Conservation (phyloP, 495 filamentous ascomycete genomes). For the Neurospora hispaniola region DNA sequence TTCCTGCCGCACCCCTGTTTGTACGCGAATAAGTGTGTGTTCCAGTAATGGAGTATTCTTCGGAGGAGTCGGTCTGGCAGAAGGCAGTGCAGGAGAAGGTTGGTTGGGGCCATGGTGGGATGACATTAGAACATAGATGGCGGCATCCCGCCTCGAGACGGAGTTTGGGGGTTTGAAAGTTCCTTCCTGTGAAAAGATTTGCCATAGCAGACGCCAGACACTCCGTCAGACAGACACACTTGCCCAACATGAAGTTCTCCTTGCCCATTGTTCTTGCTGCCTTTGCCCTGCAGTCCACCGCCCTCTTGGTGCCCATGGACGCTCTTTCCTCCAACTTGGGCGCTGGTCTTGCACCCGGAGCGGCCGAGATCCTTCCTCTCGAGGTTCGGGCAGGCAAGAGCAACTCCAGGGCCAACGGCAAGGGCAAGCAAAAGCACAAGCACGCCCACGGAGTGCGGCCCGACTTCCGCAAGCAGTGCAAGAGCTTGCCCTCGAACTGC, state of each 20-base stretch:
- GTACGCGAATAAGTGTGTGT: not conserved
- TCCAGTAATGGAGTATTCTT: not conserved
- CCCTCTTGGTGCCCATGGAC: not conserved
- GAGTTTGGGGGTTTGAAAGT: not conserved
- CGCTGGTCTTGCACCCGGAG: not conserved
- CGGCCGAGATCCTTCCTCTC: not conserved
- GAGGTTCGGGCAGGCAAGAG: not conserved
- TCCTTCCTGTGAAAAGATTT: not conserved
- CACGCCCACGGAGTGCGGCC: slow-evolving; percentile 2
- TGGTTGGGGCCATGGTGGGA: not conserved
- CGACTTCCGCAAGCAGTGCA: slow-evolving; percentile 10
- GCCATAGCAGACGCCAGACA: not conserved
- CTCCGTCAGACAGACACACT: not conserved
- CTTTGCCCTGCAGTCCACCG: not conserved
- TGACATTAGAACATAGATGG: not conserved
- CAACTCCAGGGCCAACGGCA: not conserved
- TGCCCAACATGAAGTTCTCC: slow-evolving; percentile 6
- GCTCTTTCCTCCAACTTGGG: not conserved
- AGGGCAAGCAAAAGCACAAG: not conserved
- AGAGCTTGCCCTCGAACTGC: slow-evolving; percentile 5
- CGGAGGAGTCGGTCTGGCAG: not conserved
- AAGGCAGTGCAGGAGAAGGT: not conserved
- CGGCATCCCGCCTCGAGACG: not conserved
- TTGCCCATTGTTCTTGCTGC: not conserved
- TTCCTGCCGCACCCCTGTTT: not conserved